Evolutionary conservation across 1,284 basidiomycete genomes (phyloP).

Genomic region (Termitomyces sp.): DNA sequence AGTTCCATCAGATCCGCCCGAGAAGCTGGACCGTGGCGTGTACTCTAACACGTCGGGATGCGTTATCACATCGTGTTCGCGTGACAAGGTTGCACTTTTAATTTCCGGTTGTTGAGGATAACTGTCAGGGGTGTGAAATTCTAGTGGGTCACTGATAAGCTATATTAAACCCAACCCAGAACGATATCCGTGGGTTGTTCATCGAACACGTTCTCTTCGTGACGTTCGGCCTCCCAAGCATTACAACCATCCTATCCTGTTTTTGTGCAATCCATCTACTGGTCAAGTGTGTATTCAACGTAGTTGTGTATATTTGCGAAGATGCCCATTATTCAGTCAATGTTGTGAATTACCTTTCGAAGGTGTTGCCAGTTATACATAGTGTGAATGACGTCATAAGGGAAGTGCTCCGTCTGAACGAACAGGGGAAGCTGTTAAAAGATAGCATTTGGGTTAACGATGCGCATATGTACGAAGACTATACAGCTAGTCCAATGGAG

Average conservation of each 20-base stretch:
- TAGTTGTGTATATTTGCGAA: background rate
- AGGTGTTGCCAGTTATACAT: background rate
- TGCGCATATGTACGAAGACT: background rate
- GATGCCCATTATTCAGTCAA: background rate
- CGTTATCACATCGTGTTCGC: background rate
- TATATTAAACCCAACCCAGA: background rate
- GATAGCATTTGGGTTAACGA: background rate
- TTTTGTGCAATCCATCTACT: background rate
- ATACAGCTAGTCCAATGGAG: background rate
- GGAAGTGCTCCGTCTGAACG: background rate
- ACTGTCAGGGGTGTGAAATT: background rate
- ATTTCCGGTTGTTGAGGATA: background rate
- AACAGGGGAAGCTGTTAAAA: background rate
- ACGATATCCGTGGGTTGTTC: background rate
- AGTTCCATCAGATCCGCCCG: constrained; percentile 9
- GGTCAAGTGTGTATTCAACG: background rate
- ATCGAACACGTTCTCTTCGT: background rate
- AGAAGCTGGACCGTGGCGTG: background rate
- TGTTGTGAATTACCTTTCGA: background rate
- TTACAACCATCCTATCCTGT: background rate
- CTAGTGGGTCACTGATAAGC: background rate
- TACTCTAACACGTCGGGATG: background rate
- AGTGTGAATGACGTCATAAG: constrained; percentile 1
- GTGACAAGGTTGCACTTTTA: background rate
- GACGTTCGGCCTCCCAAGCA: background rate